Conservation (phyloP, 2,329 filamentous ascomycete genomes). For the Stromatinia cepivora region DNA sequence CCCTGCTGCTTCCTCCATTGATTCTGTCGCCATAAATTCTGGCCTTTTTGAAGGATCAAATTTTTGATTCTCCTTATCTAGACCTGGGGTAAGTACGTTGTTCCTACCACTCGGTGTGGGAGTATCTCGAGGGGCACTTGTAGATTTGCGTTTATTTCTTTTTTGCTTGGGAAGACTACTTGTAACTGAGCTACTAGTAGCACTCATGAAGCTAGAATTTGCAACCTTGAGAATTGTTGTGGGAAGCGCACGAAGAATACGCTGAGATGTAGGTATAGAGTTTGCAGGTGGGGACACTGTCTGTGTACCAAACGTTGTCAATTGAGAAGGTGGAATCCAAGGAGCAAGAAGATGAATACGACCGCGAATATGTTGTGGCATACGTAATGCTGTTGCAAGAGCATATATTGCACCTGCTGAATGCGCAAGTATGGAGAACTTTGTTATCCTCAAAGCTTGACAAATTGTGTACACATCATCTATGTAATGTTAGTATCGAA, state of each 20-base stretch:
- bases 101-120: constrained; percentile 40
- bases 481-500: constrained; percentile 40
- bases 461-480: constrained; percentile 92
- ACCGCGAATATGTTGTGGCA: constrained; percentile 93
- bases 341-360: constrained; percentile 92
- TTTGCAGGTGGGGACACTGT: constrained; percentile 76
- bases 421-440: constrained; percentile 94
- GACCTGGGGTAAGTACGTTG: constrained; percentile 42
- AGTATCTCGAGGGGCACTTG: constrained; percentile 42
- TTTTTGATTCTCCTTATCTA: constrained; percentile 40
- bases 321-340: constrained; percentile 95
- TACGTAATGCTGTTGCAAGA: constrained; percentile 87
- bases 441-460: constrained; percentile 85
- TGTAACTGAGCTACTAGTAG: constrained; percentile 83
- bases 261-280: constrained; percentile 86
- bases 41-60: constrained; percentile 38
- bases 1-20: constrained; percentile 35
- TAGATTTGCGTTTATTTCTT: constrained; percentile 59
- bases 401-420: constrained; percentile 98
- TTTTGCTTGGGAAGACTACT: constrained; percentile 71
- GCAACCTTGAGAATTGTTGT: constrained; percentile 90
- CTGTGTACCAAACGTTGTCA: constrained; percentile 73
- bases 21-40: constrained; percentile 34
- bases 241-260: constrained; percentile 84
- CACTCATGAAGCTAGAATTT: constrained; percentile 92